These are phyloP conservation scores for Lepiota brunneoincarnata DNA, from an alignment of 768 basidiomycete genomes.

Conservation along the genomic window DNA sequence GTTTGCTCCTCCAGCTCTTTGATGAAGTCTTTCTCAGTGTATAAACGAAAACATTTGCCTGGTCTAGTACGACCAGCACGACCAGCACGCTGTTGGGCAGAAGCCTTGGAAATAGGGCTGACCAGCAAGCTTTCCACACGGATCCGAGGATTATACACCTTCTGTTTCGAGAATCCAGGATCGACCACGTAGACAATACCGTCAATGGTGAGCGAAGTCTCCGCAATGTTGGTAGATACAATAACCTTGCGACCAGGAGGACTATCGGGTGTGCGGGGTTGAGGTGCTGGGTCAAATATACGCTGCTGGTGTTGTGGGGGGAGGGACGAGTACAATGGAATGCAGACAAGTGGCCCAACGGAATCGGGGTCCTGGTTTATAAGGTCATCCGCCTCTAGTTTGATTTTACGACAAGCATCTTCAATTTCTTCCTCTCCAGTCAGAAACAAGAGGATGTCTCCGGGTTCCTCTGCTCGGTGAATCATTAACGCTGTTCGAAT, in stretches of 20 bases:
- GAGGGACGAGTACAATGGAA: conserved; percentile 93
- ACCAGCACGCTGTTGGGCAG: conserved; percentile 93
- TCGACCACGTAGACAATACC: conserved; percentile 99
- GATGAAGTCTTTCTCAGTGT: conserved; percentile 98
- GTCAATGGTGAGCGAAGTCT: conserved; percentile 96
- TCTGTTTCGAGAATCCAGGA: conserved; percentile 97
- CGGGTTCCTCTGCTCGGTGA: conserved; percentile 90
- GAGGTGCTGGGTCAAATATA: conserved; percentile 90
- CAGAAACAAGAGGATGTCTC: conserved; percentile 91
- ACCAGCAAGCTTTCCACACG: conserved; percentile 93
- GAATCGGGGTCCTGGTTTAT: conserved; percentile 63
- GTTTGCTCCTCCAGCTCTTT: conserved; percentile 96
- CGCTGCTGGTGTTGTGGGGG: conserved; percentile 94
- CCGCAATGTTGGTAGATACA: conserved; percentile 95
- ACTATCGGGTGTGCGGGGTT: conserved; percentile 54
- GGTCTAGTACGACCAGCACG: conserved; percentile 95
- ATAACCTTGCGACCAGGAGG: conserved; percentile 93
- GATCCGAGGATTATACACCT: conserved; percentile 96
- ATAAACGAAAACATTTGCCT: conserved; percentile 95
- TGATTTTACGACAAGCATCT: conserved; percentile 92
- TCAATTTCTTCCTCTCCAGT: conserved; percentile 99
- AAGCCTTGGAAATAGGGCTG: conserved; percentile 94
- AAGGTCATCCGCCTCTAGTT: conserved; percentile 85
- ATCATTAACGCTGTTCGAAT: conserved; percentile 97
- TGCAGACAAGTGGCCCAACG: conserved; percentile 84